Evolutionary conservation across 148 eudicot species (phyloP).

Genomic region (Beta vulgaris): DNA sequence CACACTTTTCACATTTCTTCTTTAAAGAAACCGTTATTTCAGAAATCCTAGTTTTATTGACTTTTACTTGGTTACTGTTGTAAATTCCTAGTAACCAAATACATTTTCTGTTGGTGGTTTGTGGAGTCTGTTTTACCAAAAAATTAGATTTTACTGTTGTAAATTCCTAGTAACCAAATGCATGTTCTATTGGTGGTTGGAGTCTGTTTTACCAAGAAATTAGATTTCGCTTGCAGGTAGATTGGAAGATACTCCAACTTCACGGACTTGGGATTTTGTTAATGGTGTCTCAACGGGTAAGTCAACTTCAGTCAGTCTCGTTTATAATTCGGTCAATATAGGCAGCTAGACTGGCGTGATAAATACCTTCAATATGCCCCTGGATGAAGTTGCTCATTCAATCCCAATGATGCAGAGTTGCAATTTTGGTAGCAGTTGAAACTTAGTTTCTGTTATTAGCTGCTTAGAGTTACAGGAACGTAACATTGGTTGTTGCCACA

Average conservation of each 20-base stretch:
- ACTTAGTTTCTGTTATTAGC: background rate
- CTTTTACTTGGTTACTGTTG: too few species aligned
- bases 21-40: background rate
- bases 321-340: background rate
- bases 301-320: slow-evolving; percentile 19
- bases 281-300: slow-evolving; percentile 56
- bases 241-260: slow-evolving; percentile 39
- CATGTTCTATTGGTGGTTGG: background rate
- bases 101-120: background rate
- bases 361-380: background rate
- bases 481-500: background rate
- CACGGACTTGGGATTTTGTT: slow-evolving; percentile 67
- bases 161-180: background rate
- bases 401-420: background rate
- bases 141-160: too few species aligned
- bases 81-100: background rate
- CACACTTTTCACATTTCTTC: background rate
- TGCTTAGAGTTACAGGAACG: background rate
- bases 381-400: background rate
- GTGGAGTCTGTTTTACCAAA: background rate
- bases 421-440: background rate
- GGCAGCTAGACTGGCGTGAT: background rate
- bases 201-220: background rate
- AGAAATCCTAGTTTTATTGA: background rate
- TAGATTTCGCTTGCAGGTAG: slow-evolving; percentile 41